Evolutionary conservation across 2,329 filamentous ascomycete species (phyloP), one percentile per base, ranked within the genome.

Genomic region (Microdochium bolleyi): DNA sequence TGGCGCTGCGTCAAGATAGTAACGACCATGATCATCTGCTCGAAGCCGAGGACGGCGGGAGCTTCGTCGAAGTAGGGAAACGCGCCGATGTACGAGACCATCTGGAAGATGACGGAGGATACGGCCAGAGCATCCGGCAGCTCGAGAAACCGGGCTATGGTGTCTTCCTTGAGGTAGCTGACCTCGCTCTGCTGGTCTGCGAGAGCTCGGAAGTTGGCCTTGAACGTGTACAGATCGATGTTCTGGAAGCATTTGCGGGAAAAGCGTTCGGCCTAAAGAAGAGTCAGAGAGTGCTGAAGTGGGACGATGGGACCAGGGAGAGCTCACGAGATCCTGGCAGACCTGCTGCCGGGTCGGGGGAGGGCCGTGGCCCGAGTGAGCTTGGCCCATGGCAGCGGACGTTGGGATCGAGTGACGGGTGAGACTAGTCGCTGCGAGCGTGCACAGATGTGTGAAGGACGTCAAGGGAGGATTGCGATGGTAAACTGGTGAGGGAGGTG

Each of bases 31-130:
- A 90, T 76, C 67, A 89, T 71, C 60, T 85, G 83, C 55, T 88
- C 82, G 46, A 87, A 78, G 9, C 85, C 84, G 49, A 91, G 68
- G 2, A 89, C 83, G 2, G 78, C 84, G 0, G 87, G 87, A 0
- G 85, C 86, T 61, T 88, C 82, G 51, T 80, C 77, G 2, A 87
- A 73, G 57, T 89, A 89, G 0, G 87, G 87, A 54, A 91, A 90
- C 1, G 87, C 83, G 30, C 84, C 87, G 1, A 89, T 73, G 59
- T 85, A 87, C 3, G 83, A 85, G 2, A 85, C 66, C 76, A 89
- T 85, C 61, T 88, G 84, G 62, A 88, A 89, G 48, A 90, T 62
- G 46, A 90, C 77, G 2, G 84, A 78, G 3, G 85, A 86, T 8
- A 80, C 85, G 50, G 76, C 78, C 24, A 90, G 71, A 24, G 84